Evolutionary conservation across 2,329 filamentous ascomycete species (phyloP), one percentile per base, ranked within the genome.

Genomic region (Cladobotryum mycophilum): DNA sequence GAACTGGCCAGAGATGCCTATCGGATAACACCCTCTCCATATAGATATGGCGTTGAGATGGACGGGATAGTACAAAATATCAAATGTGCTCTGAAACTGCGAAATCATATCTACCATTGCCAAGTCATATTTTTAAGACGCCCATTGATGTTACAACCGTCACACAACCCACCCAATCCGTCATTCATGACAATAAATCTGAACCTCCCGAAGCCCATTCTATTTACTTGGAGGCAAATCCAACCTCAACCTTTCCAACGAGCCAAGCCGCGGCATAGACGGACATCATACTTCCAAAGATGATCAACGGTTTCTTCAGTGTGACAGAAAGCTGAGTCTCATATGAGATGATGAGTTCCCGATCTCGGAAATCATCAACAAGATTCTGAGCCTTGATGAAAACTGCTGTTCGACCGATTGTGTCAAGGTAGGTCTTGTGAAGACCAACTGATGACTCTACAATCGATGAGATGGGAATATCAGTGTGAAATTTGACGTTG

Each of bases 341-440:
- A 68, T 99, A 99, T 2, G 87, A 86, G 48, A 97, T 86, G 60
- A 96, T 75, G 18, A 97, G 69, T 57, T 93, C 84, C 33, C 88
- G 84, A 62, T 91, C 89, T 48, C 91, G 81, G 63, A 91, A 82
- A 59, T 97, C 93, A 60, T 99, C 93, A 1, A 95, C 88, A 47
- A 97, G 74, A 67, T 96, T 97, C 60, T 84, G 78, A 7, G 89
- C 88, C 55, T 85, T 87, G 62, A 99, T 77, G 46, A 80, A 85
- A 54, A 99, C 76, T 0, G 85, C 80, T 1, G 92, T 95, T 56
- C 93, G 88, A 54, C 93, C 93, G 33, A 92, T 62, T 0, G 93
- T 97, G 69, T 99, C 93, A 72, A 99, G 86, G 71, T 90, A 99
- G 0, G 91, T 96, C 69, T 84, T 85, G 72, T 93, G 82, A n/a